Base-by-base conservation (phyloP, 495 filamentous ascomycete species). In the Neurospora sublineolata region DNA sequence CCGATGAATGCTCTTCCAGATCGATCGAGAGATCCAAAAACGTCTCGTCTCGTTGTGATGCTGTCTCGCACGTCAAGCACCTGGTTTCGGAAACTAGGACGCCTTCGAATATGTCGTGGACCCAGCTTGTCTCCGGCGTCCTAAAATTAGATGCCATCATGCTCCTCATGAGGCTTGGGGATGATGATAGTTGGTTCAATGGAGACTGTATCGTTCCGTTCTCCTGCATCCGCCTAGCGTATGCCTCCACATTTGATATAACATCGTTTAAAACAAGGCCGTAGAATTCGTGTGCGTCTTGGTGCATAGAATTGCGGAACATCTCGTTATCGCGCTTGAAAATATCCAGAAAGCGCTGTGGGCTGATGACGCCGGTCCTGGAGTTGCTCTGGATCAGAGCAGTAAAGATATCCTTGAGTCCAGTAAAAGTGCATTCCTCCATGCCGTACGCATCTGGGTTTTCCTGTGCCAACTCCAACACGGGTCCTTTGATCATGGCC, bases 241-340 rank as follows among this genome's bases (percentile, higher is more conserved):
- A 91, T 11, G 88, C 88, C 79, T 98, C 96, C 20, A 98, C 93
- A 76, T 96, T 96, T 14, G 93, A 88, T 39, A 99, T 94, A 18
- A 98, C 93, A 76, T 97, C 91, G 77, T 99, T 99, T n/a, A 99
- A 86, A 2, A 99, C 87, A 16, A 97, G 84, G 72, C 97, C 97
- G 72, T 97, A 87, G 76, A 99, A 99, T 75, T 99, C 95, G 77
- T 99, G 95, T 7, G 95, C 95, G 82, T 99, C 95, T 81, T 99
- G 95, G 80, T 99, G 95, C 92, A 97, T 96, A 30, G 93, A 90
- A 42, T 91, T 92, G 67, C 94, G 91, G 75, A 98, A 99, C 93
- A 97, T 97, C 79, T 98, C 96, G 77, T 98, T 94, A 73, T 98
- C 93, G 37, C 92, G 87, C 77, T 93, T 92, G 73, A 99, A 87